Conservation (phyloP, 2,329 filamentous ascomycete species). For the Fusarium drepaniforme region DNA sequence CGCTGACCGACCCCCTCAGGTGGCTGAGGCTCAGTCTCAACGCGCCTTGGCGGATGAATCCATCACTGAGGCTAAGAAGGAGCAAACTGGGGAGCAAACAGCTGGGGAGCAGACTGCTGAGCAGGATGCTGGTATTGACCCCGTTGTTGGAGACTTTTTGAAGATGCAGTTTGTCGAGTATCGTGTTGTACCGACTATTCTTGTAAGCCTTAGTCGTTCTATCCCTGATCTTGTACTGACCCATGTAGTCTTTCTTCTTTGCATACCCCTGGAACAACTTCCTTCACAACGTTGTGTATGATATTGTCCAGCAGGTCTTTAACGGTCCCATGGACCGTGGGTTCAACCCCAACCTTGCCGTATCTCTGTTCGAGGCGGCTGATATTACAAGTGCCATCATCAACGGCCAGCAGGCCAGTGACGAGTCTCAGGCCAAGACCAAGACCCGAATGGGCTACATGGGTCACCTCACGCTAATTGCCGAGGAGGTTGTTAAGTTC, state of each 20-base stretch:
- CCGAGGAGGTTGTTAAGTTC: slow-evolving; percentile 98
- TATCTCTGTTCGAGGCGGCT: slow-evolving; percentile 92
- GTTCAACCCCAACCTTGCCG: slow-evolving; percentile 89
- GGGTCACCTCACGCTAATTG: slow-evolving; percentile 96
- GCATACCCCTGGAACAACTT: slow-evolving; percentile 99
- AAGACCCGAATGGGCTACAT: slow-evolving; percentile 98
- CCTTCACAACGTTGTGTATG: slow-evolving; percentile 98
- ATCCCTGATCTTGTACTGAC: slow-evolving; percentile 22
- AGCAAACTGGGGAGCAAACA: slow-evolving; percentile 11
- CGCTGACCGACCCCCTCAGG: slow-evolving; percentile 40
- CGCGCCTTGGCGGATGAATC: slow-evolving; percentile 4
- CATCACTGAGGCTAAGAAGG: slow-evolving; percentile 12
- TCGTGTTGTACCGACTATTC: slow-evolving; percentile 92
- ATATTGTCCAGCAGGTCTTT: slow-evolving; percentile 98
- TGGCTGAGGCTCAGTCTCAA: slow-evolving; percentile 15
- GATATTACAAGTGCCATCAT: slow-evolving; percentile 93
- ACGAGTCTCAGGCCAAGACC: slow-evolving; percentile 84
- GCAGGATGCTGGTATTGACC: slow-evolving; percentile 54
- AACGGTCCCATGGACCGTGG: slow-evolving; percentile 98
- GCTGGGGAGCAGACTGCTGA: slow-evolving; percentile 28
- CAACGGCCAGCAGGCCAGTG: slow-evolving; percentile 87
- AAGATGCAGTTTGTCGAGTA: slow-evolving; percentile 98
- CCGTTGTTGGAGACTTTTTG: slow-evolving; percentile 92
- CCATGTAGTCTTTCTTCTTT: slow-evolving; percentile 90
- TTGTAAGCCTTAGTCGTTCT: slow-evolving; percentile 69